These are phyloP conservation scores for Trichosporon ovoides DNA, from an alignment of 1,284 basidiomycete species.

Conservation along the genomic window DNA sequence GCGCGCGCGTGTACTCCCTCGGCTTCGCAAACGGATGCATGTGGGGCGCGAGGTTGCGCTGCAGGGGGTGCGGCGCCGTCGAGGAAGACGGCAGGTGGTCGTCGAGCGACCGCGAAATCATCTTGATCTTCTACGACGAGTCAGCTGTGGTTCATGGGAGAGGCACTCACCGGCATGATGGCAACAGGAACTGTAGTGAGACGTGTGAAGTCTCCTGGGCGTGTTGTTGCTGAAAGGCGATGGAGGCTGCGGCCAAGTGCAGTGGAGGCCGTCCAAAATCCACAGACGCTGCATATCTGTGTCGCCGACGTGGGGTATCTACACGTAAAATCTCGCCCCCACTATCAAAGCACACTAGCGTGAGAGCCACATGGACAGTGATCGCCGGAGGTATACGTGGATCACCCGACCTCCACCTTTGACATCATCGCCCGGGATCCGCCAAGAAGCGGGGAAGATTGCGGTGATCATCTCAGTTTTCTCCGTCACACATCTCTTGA, in stretches of 20 bases:
- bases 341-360: neutral
- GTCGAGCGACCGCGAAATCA: constrained; percentile 49
- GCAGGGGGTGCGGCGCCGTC: constrained; percentile 58
- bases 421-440: neutral
- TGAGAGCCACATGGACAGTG: too few relatives aligned
- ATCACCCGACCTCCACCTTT: neutral
- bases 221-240: neutral
- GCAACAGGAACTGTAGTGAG: neutral
- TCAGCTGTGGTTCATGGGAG: neutral
- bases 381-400: too few relatives aligned
- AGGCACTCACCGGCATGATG: neutral
- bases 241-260: neutral
- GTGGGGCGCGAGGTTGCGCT: constrained; percentile 86
- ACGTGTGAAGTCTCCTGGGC: neutral
- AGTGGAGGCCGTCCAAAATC: constrained; percentile 1
- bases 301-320: neutral
- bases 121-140: constrained; percentile 47
- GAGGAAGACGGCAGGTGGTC: constrained; percentile 49
- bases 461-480: neutral
- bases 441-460: neutral
- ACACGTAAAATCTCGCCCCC: neutral
- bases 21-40: constrained; percentile 91
- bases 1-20: constrained; percentile 85
- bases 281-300: neutral
- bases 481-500: neutral